A percentile compares a stretch with the other conserved stretches of the same genome.
Evolutionary conservation across 2,329 filamentous ascomycete species (phyloP).

Genomic region (Chaetomiaceae sp.): DNA sequence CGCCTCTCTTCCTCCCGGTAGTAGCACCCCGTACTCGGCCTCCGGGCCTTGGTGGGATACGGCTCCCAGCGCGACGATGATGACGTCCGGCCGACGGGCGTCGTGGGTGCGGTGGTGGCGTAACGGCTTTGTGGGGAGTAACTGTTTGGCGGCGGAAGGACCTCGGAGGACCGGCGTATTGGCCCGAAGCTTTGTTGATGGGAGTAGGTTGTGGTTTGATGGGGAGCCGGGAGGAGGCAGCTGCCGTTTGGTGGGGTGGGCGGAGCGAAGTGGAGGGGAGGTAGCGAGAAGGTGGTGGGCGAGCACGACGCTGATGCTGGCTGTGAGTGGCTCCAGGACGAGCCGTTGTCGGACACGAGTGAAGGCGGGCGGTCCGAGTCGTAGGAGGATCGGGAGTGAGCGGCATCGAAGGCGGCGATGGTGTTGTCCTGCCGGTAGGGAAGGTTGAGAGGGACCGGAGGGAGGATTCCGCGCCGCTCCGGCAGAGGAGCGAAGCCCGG

Average conservation of each 20-base stretch:
- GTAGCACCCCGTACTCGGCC: slow-evolving; percentile 7
- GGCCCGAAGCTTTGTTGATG: background rate
- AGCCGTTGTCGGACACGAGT: slow-evolving; percentile 10
- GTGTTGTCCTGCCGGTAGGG: slow-evolving; percentile 3
- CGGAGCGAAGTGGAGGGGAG: background rate
- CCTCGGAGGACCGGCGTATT: slow-evolving; percentile 8
- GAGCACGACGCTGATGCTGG: slow-evolving; percentile 6
- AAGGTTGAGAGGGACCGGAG: slow-evolving; percentile 10
- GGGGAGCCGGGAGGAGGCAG: background rate
- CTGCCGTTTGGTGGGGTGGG: slow-evolving; percentile 4
- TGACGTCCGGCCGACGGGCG: slow-evolving; percentile 1
- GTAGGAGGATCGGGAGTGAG: slow-evolving; percentile 7
- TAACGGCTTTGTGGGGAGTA: slow-evolving; percentile 4
- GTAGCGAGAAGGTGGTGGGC: slow-evolving; percentile 3
- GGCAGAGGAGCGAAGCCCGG: background rate
- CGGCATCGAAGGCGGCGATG: background rate
- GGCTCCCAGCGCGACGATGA: slow-evolving; percentile 11
- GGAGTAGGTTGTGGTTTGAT: too few species aligned
- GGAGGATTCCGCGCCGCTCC: slow-evolving; percentile 12
- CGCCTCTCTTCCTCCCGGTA: background rate
- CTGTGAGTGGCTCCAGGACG: slow-evolving; percentile 11
- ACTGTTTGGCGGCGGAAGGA: background rate
- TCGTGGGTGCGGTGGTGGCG: slow-evolving; percentile 6
- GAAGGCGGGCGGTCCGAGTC: slow-evolving; percentile 12
- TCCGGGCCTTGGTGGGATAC: background rate